Conservation (phyloP, 139 green algal genomes). For the Chlamydomonas schloesseri region DNA sequence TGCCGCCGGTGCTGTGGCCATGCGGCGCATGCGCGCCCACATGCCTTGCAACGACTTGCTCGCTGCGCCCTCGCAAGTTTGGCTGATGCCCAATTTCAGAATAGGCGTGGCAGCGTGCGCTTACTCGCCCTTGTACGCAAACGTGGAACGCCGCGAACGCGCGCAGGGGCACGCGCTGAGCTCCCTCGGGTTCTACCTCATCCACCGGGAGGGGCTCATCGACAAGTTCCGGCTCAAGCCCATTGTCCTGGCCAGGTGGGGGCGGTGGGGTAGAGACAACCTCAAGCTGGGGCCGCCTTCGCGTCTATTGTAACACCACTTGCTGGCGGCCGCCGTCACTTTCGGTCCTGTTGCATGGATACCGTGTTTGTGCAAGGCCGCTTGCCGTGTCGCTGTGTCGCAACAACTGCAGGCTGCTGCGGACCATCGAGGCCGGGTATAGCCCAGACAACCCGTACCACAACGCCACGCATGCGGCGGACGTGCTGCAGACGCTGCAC, state of each 20-base stretch:
- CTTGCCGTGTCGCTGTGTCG: background rate
- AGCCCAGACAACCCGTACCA: constrained; percentile 58
- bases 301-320: background rate
- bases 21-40: too few species aligned
- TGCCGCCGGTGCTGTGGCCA: too few species aligned
- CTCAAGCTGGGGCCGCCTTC: too few species aligned
- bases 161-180: constrained; percentile 52
- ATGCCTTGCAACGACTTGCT: too few species aligned
- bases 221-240: constrained; percentile 24
- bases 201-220: constrained; percentile 23
- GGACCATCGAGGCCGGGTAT: constrained; percentile 48
- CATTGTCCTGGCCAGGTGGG: constrained; percentile 36
- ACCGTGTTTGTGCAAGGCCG: background rate
- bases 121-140: too few species aligned
- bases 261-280: too few species aligned
- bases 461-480: constrained; percentile 59
- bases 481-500: constrained; percentile 63
- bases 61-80: too few species aligned
- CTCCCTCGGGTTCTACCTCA: constrained; percentile 44
- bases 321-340: background rate
- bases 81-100: too few species aligned
- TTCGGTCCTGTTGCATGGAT: too few species aligned
- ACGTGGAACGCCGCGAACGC: too few species aligned
- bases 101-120: too few species aligned
- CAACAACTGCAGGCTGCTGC: background rate